A percentile compares a stretch with the other conserved stretches of the same genome.
Conservation (phyloP, 2,329 filamentous ascomycete species). For the Pseudocercospora macadamiae region DNA sequence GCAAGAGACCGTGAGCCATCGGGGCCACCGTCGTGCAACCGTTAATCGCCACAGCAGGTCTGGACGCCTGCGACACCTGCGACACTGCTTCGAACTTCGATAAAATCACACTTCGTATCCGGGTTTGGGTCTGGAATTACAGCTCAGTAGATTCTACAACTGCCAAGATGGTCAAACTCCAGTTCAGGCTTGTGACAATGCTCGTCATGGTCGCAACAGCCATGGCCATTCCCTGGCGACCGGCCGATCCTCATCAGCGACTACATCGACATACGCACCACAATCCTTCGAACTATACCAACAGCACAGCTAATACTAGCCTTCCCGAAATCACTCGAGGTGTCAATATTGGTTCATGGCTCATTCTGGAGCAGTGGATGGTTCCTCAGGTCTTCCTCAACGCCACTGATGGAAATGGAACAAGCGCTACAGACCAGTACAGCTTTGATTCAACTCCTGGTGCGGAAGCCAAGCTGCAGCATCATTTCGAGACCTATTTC, state of each 20-base stretch:
- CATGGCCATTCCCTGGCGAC: not conserved
- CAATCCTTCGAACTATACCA: not conserved
- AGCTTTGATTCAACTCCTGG: constrained; percentile 41
- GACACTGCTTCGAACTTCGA: not conserved
- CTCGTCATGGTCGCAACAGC: not conserved
- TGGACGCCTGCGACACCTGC: not conserved
- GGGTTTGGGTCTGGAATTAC: too few species aligned
- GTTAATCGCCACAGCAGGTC: not conserved
- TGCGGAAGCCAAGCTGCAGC: constrained; percentile 34
- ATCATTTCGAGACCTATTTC: constrained; percentile 43
- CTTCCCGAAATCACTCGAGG: constrained; percentile 33
- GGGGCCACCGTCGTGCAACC: not conserved
- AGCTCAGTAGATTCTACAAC: too few species aligned
- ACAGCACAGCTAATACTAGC: constrained; percentile 1
- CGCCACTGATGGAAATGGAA: too few species aligned
- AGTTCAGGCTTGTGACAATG: not conserved
- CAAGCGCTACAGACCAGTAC: constrained; percentile 42
- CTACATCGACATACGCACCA: not conserved
- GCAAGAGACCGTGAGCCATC: too few species aligned
- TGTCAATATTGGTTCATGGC: constrained; percentile 43
- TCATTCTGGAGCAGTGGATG: constrained; percentile 44
- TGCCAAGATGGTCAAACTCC: too few species aligned
- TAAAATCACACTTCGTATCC: not conserved
- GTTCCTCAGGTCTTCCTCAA: constrained; percentile 40
- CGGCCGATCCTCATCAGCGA: not conserved